Percentiles rank a stretch among this genome's conserved stretches.
phyloP scores from a whole-genome alignment of 805 yeast genomes.

The Yamadazyma takamatsuzukensis region DNA sequence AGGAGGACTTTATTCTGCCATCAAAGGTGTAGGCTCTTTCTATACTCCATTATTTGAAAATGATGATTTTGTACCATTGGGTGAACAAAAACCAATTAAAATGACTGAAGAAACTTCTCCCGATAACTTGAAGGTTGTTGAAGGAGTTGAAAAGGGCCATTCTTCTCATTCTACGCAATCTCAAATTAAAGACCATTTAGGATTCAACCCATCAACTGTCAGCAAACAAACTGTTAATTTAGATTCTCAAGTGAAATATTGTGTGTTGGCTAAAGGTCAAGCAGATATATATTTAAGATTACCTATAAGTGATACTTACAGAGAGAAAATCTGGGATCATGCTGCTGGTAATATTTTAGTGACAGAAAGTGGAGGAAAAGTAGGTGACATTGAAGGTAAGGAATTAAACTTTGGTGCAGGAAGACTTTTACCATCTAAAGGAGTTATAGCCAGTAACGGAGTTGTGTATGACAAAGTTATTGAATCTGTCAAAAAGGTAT shows the following conservation, averaged over 20 bases:
- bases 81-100: conserved; percentile 35
- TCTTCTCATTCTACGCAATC: conserved; percentile 87
- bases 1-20: conserved; percentile 78
- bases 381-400: conserved; percentile 77
- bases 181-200: conserved; percentile 60
- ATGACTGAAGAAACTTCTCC: conserved; percentile 51
- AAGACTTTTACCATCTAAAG: conserved; percentile 75
- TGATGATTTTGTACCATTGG: conserved; percentile 31
- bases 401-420: conserved; percentile 82
- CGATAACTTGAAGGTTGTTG: conserved; percentile 64
- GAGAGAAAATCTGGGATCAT: conserved; percentile 98
- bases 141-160: conserved; percentile 94
- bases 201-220: conserved; percentile 47
- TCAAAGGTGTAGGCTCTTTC: conserved; percentile 64
- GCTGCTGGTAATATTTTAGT: conserved; percentile 92
- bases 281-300: conserved; percentile 90
- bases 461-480: conserved; percentile 49
- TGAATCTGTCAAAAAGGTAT: conserved; percentile 37
- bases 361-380: conserved; percentile 87
- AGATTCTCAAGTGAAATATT: conserved; percentile 96
- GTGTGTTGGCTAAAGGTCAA: conserved; percentile 83
- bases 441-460: conserved; percentile 81
- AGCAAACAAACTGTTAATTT: conserved; percentile 64
- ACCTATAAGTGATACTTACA: conserved; percentile 70
- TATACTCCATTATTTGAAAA: conserved; percentile 40